Conservation (phyloP, 1,139 yeast species). For the Saccharomyces hybrid region DNA sequence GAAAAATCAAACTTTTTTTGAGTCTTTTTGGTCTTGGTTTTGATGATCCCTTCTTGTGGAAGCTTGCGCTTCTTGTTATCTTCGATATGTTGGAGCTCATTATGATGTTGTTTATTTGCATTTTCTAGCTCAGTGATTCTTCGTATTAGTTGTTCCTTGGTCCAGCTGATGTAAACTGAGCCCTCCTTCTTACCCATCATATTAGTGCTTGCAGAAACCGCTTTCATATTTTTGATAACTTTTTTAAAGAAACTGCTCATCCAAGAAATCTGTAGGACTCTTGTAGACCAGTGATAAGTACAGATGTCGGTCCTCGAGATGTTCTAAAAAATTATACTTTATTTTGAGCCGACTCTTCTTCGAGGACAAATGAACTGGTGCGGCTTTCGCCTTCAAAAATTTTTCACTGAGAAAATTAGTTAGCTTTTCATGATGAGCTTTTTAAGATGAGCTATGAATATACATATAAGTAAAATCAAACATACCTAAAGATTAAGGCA, state of each 20-base stretch:
- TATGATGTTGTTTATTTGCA: slow-evolving; percentile 1
- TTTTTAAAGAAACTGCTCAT: not conserved
- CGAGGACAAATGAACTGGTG: no score
- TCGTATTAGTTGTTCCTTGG: slow-evolving; percentile 35
- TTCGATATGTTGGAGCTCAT: not conserved
- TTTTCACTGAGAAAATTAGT: not conserved
- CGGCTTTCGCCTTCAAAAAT: not conserved
- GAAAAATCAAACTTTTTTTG: slow-evolving; percentile 57
- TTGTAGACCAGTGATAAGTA: not conserved
- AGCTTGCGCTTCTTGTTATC: slow-evolving; percentile 8
- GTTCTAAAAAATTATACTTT: not conserved
- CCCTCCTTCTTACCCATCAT: not conserved
- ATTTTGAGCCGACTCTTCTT: not conserved
- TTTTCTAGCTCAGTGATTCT: slow-evolving; percentile 30
- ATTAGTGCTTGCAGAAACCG: not conserved
- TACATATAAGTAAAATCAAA: not conserved
- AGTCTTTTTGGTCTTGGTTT: slow-evolving; percentile 13
- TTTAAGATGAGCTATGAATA: not conserved
- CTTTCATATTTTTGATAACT: not conserved
- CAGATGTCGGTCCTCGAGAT: not conserved
- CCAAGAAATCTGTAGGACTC: not conserved
- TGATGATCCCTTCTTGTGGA: slow-evolving; percentile 1
- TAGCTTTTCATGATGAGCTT: not conserved
- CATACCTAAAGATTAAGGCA: not conserved
- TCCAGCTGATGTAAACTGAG: slow-evolving; percentile 32